Base-by-base conservation (phyloP, 2,329 filamentous ascomycete genomes). In the Colletotrichum shisoi region DNA sequence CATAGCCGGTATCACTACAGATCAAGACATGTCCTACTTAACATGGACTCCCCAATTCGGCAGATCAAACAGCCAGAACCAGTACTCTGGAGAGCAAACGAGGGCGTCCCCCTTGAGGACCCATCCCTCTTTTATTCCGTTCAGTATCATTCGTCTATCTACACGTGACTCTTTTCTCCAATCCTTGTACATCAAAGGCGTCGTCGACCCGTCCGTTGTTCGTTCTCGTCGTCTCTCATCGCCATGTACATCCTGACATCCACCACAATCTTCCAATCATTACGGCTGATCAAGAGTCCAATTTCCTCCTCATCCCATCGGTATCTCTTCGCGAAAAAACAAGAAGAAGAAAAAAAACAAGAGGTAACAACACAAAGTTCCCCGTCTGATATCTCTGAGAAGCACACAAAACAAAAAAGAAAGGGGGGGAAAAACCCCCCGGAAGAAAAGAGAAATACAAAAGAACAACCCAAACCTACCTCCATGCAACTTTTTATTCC, bases 121-220 rank as follows among this genome's bases (percentile, higher is more conserved):
- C 24, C 34, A 4, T 49, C 13, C 6, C 44, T 21, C 7, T 51
- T 48, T 19, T 11, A 31, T 39, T 59, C 17, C 3, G 17, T 21
- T 31, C 40, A 27, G 40, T 52, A 21, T 45, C 57, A 57, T 62
- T 52, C 57, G 49, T 57, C 52, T 57, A 62, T 62, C 19, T 62
- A 62, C 60, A 62, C 4, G 13, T 31, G 42, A n/a, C 42, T 58
- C 44, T 58, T 58, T 37, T 48, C 17, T 31, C 21, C 60, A n/a
- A 21, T 2, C 7, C 44, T 44, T 52, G 49, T 57, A 40, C 60
- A 61, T 19, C 15, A 58, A 58, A 46, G n/a, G 17, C 44, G 12
- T 46, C 31, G 24, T 46, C 49, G 37, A 15, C 21, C 24, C 51
- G 19, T n/a, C 57, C 21, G 4, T 15, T 13, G 5, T 34, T 51